Evolutionary conservation across 352 stramenopile genomes (phyloP), one percentile per base, ranked within the genome.

Genomic region (Globisporangium heterothallicum): DNA sequence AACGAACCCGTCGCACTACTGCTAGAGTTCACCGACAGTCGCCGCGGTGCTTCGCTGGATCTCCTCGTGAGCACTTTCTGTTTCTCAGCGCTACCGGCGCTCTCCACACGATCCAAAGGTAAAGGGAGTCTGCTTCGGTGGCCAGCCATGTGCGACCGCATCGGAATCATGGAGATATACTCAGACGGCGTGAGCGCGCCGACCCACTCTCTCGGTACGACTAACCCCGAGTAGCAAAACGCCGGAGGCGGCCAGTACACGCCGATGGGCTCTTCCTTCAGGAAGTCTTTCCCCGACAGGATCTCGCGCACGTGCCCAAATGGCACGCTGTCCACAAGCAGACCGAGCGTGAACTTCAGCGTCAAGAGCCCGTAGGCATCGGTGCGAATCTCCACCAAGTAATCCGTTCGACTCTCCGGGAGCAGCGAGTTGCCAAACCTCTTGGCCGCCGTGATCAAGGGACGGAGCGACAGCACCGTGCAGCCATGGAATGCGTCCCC

Each of bases 321-420:
- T 6, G 79, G 70, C 0, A 89, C 74, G 0, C 61, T 60, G 30
- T 88, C 78, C 2, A 88, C 75, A 0, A 91, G 45, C 9, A 93
- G 38, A 0, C 82, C 82, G 1, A 91, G 53, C 1, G 82, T 93
- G 29, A 87, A 50, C 47, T 93, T 93, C 16, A 93, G 57, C 3
- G 77, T 93, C 21, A 93, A 61, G 7, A 87, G 49, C 1, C 74
- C 78, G 18, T 73, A 76, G 0, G 58, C 54, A 40, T 71, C 68
- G 0, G 79, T 93, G 26, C 78, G 72, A 1, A 90, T 51, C 53
- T 90, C 77, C 6, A 90, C 43, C 25, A 90, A 50, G 38, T 82
- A 86, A 55, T 90, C 79, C 0, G 65, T 75, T 14, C 79, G 64
- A 2, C 72, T 69, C 49, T 87, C 79, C 0, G 58, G 58, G 10